Base-by-base conservation (phyloP, 176 grass and related monocot genomes). In the Carex kokanica region DNA sequence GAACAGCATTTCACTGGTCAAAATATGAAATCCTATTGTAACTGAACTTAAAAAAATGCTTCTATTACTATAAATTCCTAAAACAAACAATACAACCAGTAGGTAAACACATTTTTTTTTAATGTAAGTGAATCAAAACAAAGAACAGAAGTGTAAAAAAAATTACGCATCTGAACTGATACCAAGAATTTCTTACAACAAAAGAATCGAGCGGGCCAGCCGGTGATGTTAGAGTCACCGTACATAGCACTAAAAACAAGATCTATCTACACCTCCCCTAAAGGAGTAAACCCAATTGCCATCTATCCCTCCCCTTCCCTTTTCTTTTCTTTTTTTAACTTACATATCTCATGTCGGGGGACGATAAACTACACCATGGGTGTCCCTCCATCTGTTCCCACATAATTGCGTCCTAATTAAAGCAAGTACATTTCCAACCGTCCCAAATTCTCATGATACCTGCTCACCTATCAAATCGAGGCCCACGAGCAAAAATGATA, bases 401-500 rank as follows among this genome's bases (percentile, higher is more conserved):
- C 11, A 78, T 56, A 78, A 78, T 6, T 6, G 51, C 12, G 3
- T 34, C 73, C 73, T 56, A 78, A 7, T 71, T 55, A 53, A 78
- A 54, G 57, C 3, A 63, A 63, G 78, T 81, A 54, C 72, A 80
- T 61, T 59, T 40, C 3, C 15, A 58, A 61, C n/a, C 20, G 29
- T 61, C 11, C 47, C 7, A 80, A 51, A 36, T 31, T 61, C 69
- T 87, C 87, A 96, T 63, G 91, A 88, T 60, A 99, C 83, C 89
- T 99, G 97, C 89, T 99, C 93, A 23, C 97, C 97, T 62, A 99
- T 96, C 85, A 99, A 90, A 86, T 99, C 97, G 56, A 99, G 93
- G 29, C 97, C 97, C 45, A 96, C 97, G 71, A 99, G 80, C 83
- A 95, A 86, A 84, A 99, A 99, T 78, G 97, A 93, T 56, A 99